Evolutionary conservation across 2,329 filamentous ascomycete species (phyloP).

Genomic region (Pyrenophora teres): DNA sequence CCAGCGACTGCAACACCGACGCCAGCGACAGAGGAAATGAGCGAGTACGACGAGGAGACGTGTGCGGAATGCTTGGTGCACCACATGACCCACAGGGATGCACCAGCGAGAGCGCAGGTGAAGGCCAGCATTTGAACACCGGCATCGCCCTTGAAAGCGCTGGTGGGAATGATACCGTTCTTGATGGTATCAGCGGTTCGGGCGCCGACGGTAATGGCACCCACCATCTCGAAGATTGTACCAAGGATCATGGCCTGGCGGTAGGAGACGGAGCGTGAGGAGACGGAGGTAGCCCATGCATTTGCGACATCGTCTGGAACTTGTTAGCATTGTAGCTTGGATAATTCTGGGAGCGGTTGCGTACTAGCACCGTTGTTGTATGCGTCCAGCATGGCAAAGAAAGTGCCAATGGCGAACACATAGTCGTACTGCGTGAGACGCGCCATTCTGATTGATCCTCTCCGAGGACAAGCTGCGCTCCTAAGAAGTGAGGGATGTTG

Average conservation of each 20-base stretch:
- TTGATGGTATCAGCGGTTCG: conserved; percentile 76
- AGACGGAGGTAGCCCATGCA: conserved; percentile 80
- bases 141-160: conserved; percentile 52
- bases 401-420: conserved; percentile 74
- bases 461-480: conserved; percentile 19
- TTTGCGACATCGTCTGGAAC: conserved; percentile 80
- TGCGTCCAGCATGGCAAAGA: conserved; percentile 76
- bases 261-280: conserved; percentile 75
- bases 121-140: conserved; percentile 60
- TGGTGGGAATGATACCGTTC: conserved; percentile 64
- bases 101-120: conserved; percentile 64
- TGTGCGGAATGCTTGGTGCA: conserved; percentile 74
- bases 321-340: conserved; percentile 11
- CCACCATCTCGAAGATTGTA: conserved; percentile 55
- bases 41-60: conserved; percentile 61
- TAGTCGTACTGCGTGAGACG: conserved; percentile 61
- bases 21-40: conserved; percentile 55
- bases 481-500: conserved; percentile 18
- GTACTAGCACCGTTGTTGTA: conserved; percentile 80
- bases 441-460: conserved; percentile 22
- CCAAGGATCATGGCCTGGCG: conserved; percentile 61
- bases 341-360: conserved; percentile 37
- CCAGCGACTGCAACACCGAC: conserved; percentile 62
- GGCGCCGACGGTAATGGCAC: conserved; percentile 51
- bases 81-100: conserved; percentile 79